Evolutionary conservation across 495 filamentous ascomycete genomes (phyloP).

Genomic region (Platismatia glauca): DNA sequence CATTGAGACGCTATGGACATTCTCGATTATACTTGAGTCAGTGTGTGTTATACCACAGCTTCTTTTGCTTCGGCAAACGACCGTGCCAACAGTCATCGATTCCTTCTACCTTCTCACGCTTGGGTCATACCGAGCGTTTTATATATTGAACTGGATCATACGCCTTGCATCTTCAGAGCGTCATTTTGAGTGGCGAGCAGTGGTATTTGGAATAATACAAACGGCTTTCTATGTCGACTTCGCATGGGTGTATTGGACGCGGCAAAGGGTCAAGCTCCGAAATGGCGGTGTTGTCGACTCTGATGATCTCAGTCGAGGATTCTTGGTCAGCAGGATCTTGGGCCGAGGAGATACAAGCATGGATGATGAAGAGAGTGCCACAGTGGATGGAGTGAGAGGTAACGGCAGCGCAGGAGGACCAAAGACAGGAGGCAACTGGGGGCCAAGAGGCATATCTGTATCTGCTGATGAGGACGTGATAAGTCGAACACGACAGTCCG

Average conservation of each 20-base stretch:
- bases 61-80: slow-evolving; percentile 83
- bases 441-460: slow-evolving; percentile 66
- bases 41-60: slow-evolving; percentile 87
- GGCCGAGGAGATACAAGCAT: slow-evolving; percentile 35
- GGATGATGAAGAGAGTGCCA: slow-evolving; percentile 31
- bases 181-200: slow-evolving; percentile 59
- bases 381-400: slow-evolving; percentile 18
- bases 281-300: slow-evolving; percentile 87
- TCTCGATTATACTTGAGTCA: slow-evolving; percentile 85
- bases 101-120: slow-evolving; percentile 86
- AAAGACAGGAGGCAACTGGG: slow-evolving; percentile 53
- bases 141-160: slow-evolving; percentile 86
- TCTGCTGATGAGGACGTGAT: slow-evolving; percentile 68
- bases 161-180: slow-evolving; percentile 49
- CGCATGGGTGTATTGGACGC: slow-evolving; percentile 89
- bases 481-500: slow-evolving; percentile 26
- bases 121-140: slow-evolving; percentile 82
- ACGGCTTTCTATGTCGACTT: slow-evolving; percentile 90
- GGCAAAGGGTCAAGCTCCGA: slow-evolving; percentile 89
- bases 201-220: slow-evolving; percentile 83
- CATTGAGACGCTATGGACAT: slow-evolving; percentile 67
- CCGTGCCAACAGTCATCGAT: slow-evolving; percentile 90
- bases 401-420: slow-evolving; percentile 22
- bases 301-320: slow-evolving; percentile 77
- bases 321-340: slow-evolving; percentile 50